Conservation (phyloP, 805 yeast species). For the Candida taoyuanica region DNA sequence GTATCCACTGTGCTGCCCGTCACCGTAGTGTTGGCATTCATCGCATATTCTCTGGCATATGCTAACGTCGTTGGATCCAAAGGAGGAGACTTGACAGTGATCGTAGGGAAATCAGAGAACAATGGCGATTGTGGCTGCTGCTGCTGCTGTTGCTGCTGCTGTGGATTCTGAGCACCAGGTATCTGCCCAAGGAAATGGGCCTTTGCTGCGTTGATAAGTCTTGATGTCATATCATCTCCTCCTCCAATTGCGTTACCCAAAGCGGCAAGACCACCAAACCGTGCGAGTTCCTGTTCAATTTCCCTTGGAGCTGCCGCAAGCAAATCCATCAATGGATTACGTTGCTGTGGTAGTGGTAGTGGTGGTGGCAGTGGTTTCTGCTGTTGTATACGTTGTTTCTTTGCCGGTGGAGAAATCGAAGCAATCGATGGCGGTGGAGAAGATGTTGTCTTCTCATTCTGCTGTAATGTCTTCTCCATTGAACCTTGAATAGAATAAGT, state of each 20-base stretch:
- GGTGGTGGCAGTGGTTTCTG: no score
- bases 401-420: background rate
- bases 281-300: conserved; percentile 5
- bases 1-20: background rate
- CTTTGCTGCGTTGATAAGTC: conserved; percentile 8
- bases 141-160: conserved; percentile 1
- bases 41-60: background rate
- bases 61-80: conserved; percentile 5
- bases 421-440: no score
- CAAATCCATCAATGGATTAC: conserved; percentile 2
- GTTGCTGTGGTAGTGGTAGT: background rate
- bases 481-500: conserved; percentile 42
- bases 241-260: background rate
- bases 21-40: background rate
- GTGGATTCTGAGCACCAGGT: background rate
- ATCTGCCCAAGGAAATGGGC: conserved; percentile 8
- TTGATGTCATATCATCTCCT: conserved; percentile 3
- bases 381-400: no score
- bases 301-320: conserved; percentile 6
- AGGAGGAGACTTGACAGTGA: conserved; percentile 14
- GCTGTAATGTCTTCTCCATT: no score
- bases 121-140: background rate
- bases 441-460: no score
- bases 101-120: no score
- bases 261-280: conserved; percentile 1